These are phyloP conservation scores for Aureobasidium sp. DNA, from an alignment of 2,329 filamentous ascomycete genomes.

Conservation along the genomic window DNA sequence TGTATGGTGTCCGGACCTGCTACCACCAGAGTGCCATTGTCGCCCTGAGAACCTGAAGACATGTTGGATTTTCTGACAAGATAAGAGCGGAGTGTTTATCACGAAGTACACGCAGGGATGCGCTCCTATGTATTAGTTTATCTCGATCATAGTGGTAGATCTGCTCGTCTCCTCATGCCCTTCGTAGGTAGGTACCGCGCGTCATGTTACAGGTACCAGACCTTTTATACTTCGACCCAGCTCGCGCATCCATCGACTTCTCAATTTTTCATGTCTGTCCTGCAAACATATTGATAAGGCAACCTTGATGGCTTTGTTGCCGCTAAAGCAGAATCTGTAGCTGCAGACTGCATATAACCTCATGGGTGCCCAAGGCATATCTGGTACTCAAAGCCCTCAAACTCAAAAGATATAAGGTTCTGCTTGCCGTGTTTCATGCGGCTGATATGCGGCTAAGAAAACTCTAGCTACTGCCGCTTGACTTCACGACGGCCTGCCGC, in stretches of 20 bases:
- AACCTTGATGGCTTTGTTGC: neutral
- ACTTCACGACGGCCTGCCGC: too few relatives aligned
- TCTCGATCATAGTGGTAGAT: neutral
- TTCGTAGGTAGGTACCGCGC: neutral
- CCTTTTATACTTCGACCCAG: neutral
- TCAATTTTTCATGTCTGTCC: neutral
- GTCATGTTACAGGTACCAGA: neutral
- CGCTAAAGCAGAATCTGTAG: neutral
- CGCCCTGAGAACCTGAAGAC: neutral
- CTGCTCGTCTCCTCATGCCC: neutral
- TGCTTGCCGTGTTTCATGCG: neutral
- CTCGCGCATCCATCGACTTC: neutral
- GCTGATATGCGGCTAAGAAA: neutral
- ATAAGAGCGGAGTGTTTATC: neutral
- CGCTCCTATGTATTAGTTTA: neutral
- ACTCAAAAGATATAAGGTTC: neutral
- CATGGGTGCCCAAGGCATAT: neutral
- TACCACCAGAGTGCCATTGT: slow-evolving; percentile 1
- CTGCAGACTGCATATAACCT: neutral
- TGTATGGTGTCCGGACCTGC: neutral
- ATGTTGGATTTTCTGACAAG: neutral
- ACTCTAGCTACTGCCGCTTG: neutral
- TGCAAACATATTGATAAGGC: neutral
- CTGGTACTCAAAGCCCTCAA: too few relatives aligned
- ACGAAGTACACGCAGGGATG: neutral